Evolutionary conservation across 2,329 filamentous ascomycete species (phyloP).

Genomic region (Elsinoe ampelina): DNA sequence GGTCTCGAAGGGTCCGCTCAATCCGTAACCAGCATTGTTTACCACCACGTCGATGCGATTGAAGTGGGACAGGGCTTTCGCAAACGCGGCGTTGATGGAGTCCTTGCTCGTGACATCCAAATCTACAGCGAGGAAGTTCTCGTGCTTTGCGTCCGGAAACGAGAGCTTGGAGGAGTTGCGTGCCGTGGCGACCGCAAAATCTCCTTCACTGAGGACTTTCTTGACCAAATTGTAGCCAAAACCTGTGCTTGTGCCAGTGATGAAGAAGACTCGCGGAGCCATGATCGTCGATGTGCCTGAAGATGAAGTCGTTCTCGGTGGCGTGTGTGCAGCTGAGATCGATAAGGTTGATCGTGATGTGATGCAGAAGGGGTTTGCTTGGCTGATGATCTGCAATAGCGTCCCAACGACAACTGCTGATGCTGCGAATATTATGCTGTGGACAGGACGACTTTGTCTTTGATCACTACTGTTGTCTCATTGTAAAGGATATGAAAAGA

Average conservation of each 20-base stretch:
- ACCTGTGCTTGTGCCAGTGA: conserved; percentile 40
- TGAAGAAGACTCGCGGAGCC: conserved; percentile 32
- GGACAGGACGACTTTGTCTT: too few species aligned
- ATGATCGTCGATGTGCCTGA: neutral
- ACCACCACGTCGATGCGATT: conserved; percentile 50
- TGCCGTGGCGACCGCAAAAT: conserved; percentile 38
- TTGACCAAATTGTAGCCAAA: conserved; percentile 38
- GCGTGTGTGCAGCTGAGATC: neutral
- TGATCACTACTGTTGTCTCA: too few species aligned
- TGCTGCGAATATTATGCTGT: neutral
- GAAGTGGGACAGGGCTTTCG: conserved; percentile 40
- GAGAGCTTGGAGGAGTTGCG: conserved; percentile 36
- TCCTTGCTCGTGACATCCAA: conserved; percentile 43
- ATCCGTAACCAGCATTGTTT: conserved; percentile 54
- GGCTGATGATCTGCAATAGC: neutral
- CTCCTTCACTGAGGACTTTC: conserved; percentile 33
- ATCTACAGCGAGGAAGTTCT: conserved; percentile 41
- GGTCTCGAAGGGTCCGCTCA: conserved; percentile 45
- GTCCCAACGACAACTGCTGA: neutral
- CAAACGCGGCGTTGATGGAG: conserved; percentile 40
- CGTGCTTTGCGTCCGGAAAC: conserved; percentile 32
- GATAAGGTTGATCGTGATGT: neutral
- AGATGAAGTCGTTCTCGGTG: neutral
- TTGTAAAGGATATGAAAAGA: neutral
- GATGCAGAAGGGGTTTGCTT: neutral